These are phyloP conservation scores for Corrigiola litoralis DNA, from an alignment of 179 eudicot species.

Conservation along the genomic window DNA sequence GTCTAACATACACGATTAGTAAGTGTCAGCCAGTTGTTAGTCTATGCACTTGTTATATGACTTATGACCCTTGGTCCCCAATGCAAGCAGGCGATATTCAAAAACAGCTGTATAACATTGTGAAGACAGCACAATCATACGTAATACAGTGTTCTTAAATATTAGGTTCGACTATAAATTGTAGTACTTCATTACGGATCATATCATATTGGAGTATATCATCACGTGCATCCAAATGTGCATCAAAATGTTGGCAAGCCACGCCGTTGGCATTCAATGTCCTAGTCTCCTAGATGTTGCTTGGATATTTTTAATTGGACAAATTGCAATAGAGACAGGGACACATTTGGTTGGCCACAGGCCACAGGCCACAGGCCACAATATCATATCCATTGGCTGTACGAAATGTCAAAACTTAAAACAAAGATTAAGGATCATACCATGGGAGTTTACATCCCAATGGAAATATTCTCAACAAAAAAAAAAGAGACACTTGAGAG, in stretches of 20 bases:
- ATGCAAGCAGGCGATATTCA: not conserved
- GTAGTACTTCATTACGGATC: not conserved
- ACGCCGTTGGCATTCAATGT: conserved; percentile 13
- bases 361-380: not conserved
- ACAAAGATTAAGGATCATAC: not conserved
- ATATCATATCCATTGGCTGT: not conserved
- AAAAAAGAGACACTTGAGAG: not conserved
- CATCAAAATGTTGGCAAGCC: conserved; percentile 4
- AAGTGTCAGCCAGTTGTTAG: not conserved
- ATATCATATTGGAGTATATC: not conserved
- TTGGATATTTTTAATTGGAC: not conserved
- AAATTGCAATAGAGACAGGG: not conserved
- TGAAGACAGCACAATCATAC: not conserved
- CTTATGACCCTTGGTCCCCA: not conserved
- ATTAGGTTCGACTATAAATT: not conserved
- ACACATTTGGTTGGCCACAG: conserved; percentile 16
- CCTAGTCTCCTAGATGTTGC: conserved; percentile 11
- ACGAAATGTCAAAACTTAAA: not conserved
- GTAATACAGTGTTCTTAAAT: not conserved
- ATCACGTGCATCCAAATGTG: conserved; percentile 15
- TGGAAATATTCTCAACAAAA: not conserved
- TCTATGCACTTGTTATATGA: not conserved
- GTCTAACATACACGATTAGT: too few species aligned
- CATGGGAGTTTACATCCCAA: not conserved
- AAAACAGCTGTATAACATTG: not conserved